Percentiles rank a stretch among this genome's conserved stretches.
These are phyloP conservation scores for Candida patagonica DNA, from an alignment of 805 yeast genomes.

Conservation along the genomic window DNA sequence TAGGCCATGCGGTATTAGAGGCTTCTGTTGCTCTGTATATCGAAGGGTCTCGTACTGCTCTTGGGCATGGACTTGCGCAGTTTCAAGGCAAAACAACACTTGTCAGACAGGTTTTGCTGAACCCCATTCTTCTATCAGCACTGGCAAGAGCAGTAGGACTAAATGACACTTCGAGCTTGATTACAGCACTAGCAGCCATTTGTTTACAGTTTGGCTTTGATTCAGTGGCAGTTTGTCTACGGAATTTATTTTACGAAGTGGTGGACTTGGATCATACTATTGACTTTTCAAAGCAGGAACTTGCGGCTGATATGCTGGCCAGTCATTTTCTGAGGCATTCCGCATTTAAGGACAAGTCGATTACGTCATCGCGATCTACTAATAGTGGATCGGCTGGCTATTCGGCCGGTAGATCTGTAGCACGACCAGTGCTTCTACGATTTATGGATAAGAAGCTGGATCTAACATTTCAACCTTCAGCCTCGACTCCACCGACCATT, in stretches of 20 bases:
- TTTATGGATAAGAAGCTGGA: constrained; percentile 34
- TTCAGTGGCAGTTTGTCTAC: constrained; percentile 48
- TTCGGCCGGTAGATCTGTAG: constrained; percentile 5
- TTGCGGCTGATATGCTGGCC: constrained; percentile 10
- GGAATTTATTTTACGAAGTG: constrained; percentile 57
- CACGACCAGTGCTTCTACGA: constrained; percentile 25
- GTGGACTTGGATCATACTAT: constrained; percentile 38
- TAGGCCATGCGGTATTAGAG: constrained; percentile 50
- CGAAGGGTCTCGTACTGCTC: constrained; percentile 41
- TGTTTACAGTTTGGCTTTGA: constrained; percentile 77
- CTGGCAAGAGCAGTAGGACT: constrained; percentile 11
- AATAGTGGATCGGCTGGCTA: too few relatives aligned
- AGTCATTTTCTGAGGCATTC: constrained; percentile 6
- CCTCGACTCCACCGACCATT: constrained; percentile 71
- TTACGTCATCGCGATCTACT: too few relatives aligned
- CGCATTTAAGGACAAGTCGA: too few relatives aligned
- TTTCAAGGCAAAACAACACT: neutral
- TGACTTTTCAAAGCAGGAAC: constrained; percentile 4
- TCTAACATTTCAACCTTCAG: constrained; percentile 50
- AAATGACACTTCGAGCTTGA: constrained; percentile 2
- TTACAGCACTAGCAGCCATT: constrained; percentile 11
- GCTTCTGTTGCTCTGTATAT: constrained; percentile 52
- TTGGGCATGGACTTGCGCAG: neutral
- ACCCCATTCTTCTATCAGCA: constrained; percentile 12
- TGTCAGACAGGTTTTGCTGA: constrained; percentile 9